Conservation (phyloP, 306 rosid species). For the Prunus padus region DNA sequence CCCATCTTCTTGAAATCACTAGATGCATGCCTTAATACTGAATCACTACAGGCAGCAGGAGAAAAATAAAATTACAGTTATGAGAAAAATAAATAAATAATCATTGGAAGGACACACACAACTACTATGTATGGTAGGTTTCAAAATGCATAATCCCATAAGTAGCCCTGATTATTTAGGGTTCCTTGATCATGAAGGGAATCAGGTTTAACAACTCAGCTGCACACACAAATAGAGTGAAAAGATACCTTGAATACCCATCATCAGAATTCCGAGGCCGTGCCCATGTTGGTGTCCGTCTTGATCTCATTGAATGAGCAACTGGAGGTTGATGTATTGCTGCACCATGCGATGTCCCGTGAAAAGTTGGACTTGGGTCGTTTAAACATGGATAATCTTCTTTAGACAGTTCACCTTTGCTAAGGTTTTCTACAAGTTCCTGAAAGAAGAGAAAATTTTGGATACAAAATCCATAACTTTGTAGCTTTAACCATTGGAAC, state of each 20-base stretch:
- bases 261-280: conserved; percentile 87
- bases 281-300: conserved; percentile 89
- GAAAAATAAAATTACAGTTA: conserved; percentile 15
- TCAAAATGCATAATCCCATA: background rate
- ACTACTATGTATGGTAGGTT: background rate
- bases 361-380: conserved; percentile 76
- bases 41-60: conserved; percentile 55
- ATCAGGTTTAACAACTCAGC: background rate
- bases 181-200: background rate
- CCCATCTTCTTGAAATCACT: conserved; percentile 93
- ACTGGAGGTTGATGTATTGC: conserved; percentile 50
- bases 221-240: background rate
- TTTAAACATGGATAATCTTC: conserved; percentile 93
- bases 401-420: conserved; percentile 73
- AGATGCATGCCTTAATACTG: conserved; percentile 77
- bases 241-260: conserved; percentile 82
- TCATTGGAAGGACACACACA: background rate
- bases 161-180: background rate
- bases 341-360: conserved; percentile 51
- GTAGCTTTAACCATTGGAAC: background rate
- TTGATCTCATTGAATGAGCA: conserved; percentile 92
- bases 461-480: conserved; percentile 6
- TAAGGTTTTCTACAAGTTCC: conserved; percentile 87
- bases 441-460: conserved; percentile 28
- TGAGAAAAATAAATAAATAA: background rate